Conservation (phyloP, 2,329 filamentous ascomycete species). For the Ascosphaera aggregata region DNA sequence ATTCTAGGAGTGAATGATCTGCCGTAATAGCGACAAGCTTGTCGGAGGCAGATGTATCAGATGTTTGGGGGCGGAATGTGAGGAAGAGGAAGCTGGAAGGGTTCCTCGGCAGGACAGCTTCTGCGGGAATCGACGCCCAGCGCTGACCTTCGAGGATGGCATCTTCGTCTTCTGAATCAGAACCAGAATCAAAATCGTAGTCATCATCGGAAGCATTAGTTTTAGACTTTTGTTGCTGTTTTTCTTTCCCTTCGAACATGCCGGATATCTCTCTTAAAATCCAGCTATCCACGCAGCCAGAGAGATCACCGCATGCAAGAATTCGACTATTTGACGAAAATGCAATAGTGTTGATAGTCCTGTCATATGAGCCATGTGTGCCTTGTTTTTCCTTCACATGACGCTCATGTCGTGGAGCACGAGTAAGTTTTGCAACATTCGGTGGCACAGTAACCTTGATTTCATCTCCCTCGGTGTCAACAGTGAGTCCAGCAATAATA, state of each 20-base stretch:
- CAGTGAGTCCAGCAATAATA: constrained; percentile 26
- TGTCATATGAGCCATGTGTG: constrained; percentile 51
- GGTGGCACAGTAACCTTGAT: constrained; percentile 20
- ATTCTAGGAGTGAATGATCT: constrained; percentile 47
- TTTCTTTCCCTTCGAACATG: constrained; percentile 14
- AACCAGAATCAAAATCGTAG: constrained; percentile 9
- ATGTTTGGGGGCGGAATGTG: constrained; percentile 34
- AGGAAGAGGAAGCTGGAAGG: constrained; percentile 40
- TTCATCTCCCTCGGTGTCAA: constrained; percentile 17
- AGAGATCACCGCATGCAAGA: constrained; percentile 56
- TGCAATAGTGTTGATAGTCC: constrained; percentile 46
- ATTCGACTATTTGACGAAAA: constrained; percentile 67
- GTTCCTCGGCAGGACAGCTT: constrained; percentile 44
- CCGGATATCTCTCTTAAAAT: constrained; percentile 35
- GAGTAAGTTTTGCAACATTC: constrained; percentile 20
- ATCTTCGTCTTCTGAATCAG: constrained; percentile 26
- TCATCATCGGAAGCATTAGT: constrained; percentile 25
- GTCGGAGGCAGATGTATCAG: constrained; percentile 19
- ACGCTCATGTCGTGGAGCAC: constrained; percentile 12
- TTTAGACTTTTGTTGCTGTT: constrained; percentile 11
- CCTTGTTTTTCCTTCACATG: constrained; percentile 32
- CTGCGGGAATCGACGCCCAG: constrained; percentile 55
- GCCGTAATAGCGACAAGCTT: constrained; percentile 38
- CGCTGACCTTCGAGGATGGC: constrained; percentile 33
- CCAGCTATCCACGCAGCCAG: constrained; percentile 77